These are phyloP conservation scores for Pistacia vera DNA, from an alignment of 345 rosid species.

Conservation along the genomic window DNA sequence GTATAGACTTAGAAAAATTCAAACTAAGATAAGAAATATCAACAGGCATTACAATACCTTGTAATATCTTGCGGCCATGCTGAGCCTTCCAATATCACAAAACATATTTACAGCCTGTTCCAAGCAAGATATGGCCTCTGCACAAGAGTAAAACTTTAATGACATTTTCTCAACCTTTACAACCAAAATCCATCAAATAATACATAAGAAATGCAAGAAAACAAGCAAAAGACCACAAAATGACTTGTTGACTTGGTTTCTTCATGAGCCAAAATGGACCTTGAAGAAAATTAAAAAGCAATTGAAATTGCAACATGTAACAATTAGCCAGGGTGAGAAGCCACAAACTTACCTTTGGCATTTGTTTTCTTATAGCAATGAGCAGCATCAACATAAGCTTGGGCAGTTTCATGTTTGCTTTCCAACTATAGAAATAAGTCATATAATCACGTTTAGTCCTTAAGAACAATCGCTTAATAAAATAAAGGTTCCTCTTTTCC, in stretches of 20 bases:
- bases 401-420: conserved; percentile 89
- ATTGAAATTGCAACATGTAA: neutral
- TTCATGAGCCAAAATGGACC: neutral
- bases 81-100: conserved; percentile 94
- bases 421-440: conserved; percentile 50
- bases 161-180: conserved; percentile 6
- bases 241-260: neutral
- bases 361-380: conserved; percentile 85
- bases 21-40: neutral
- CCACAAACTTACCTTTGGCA: conserved; percentile 53
- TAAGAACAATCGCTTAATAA: neutral
- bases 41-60: conserved; percentile 54
- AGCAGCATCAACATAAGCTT: conserved; percentile 85
- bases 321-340: conserved; percentile 1
- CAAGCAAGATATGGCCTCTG: conserved; percentile 95
- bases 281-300: neutral
- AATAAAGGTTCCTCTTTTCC: neutral
- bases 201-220: neutral
- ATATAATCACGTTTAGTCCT: conserved; percentile 8
- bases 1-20: neutral
- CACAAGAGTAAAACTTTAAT: conserved; percentile 23
- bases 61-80: conserved; percentile 97
- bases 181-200: neutral
- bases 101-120: conserved; percentile 75
- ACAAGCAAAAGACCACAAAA: neutral